A percentile compares a stretch with the other conserved stretches of the same genome.
Conservation (phyloP, 192 early-diverging fungal species). For the Gamsiella multidivaricata region DNA sequence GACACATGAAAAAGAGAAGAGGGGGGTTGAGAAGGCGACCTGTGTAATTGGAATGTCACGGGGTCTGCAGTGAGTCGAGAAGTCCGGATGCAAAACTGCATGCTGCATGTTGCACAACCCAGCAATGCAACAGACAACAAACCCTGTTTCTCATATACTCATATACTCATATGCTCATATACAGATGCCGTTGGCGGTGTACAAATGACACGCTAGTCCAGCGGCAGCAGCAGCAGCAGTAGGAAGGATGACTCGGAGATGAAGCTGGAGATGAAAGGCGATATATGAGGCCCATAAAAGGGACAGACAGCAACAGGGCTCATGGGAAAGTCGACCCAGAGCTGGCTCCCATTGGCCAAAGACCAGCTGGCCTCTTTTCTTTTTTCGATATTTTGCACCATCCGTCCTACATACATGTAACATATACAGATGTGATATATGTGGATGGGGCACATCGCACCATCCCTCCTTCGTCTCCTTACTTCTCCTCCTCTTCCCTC, state of each 20-base stretch:
- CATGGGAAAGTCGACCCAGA: slow-evolving; percentile 6
- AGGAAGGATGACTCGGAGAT: no score
- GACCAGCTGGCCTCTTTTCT: not conserved
- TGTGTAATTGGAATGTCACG: not conserved
- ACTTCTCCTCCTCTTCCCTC: not conserved
- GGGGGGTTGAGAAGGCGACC: no score
- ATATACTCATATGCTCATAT: no score
- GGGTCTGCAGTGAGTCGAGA: not conserved
- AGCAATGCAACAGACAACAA: no score
- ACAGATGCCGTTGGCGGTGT: no score
- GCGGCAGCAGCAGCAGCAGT: no score
- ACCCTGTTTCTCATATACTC: no score
- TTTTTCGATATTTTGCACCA: not conserved
- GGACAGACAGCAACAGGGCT: not conserved
- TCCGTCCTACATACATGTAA: not conserved
- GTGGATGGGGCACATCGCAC: no score
- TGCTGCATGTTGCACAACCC: no score
- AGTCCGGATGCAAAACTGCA: no score
- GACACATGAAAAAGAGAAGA: not conserved
- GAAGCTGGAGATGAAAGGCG: no score
- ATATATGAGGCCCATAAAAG: slow-evolving; percentile 1
- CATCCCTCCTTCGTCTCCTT: not conserved
- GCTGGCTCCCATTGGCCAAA: slow-evolving; percentile 14
- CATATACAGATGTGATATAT: not conserved
- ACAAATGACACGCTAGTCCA: no score